Evolutionary conservation across 306 rosid species (phyloP), one percentile per base, ranked within the genome.

Genomic region (Prunus mongolica): DNA sequence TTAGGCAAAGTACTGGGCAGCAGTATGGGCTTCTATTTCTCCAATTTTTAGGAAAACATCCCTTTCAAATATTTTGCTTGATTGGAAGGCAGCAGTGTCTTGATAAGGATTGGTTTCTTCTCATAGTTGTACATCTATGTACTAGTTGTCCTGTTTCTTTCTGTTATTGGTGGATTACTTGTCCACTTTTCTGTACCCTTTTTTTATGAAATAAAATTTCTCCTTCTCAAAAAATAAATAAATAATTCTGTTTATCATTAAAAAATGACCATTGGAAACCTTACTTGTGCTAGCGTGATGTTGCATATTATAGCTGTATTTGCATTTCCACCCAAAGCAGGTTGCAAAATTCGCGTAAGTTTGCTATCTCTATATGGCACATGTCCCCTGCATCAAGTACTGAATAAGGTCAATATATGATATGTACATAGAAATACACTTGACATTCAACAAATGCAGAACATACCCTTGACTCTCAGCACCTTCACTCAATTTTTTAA

Each of bases 281-380:
- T 73, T 70, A 92, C 98, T 89, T 85, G 97, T 49, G 97, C 97
- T 81, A 95, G 97, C 0, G 98, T 90, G 77, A 95, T 90, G 71
- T 95, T 95, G 80, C 98, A 95, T 77, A 95, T 95, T 69, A 95
- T 95, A 79, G 97, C 97, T 41, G 98, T 90, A 80, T 90, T 95
- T 32, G 98, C 93, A 89, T 92, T 95, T 83, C 98, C 98, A 72
- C 98, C 97, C 18, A 95, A 82, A 79, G 98, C 89, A 79, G 98
- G 96, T 86, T 95, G 98, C 84, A 95, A 84, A 72, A 95, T 92
- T 72, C 97, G 92, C 12, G 98, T 95, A 28, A 95, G 98, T 84
- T 95, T 95, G 91, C 97, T 92, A 86, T 95, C 98, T 77, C 98
- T 93, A 81, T 92, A 92, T 9, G 98, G 98, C 81, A 95, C 97